Evolutionary conservation across 2,329 filamentous ascomycete genomes (phyloP).

Genomic region (Pseudohalonectria lignicola): DNA sequence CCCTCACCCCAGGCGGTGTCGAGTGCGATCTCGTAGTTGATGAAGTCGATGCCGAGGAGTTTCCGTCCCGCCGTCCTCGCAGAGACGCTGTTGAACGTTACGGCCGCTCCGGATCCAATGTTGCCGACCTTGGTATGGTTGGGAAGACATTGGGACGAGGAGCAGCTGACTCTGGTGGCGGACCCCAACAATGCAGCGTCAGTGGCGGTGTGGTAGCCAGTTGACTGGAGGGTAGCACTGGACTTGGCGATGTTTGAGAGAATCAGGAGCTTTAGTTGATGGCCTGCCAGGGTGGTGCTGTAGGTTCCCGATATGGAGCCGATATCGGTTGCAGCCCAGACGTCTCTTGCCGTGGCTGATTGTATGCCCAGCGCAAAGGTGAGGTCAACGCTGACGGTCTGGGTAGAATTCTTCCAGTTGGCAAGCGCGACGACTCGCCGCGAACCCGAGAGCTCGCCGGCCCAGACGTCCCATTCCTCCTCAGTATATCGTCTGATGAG

Average conservation of each 20-base stretch:
- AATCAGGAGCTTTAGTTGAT: slow-evolving; percentile 27
- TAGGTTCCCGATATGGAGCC: slow-evolving; percentile 20
- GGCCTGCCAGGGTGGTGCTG: slow-evolving; percentile 20
- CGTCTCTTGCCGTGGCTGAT: slow-evolving; percentile 24
- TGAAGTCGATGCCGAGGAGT: slow-evolving; percentile 34
- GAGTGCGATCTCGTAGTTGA: slow-evolving; percentile 39
- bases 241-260: slow-evolving; percentile 20
- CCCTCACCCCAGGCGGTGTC: slow-evolving; percentile 28
- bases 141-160: too few species aligned
- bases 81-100: slow-evolving; percentile 22
- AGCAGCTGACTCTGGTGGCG: too few species aligned
- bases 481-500: slow-evolving; percentile 35
- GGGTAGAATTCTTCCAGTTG: slow-evolving; percentile 35
- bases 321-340: slow-evolving; percentile 25
- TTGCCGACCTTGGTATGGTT: slow-evolving; percentile 31
- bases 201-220: slow-evolving; percentile 26
- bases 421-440: slow-evolving; percentile 32
- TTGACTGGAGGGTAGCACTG: slow-evolving; percentile 9
- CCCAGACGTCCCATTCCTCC: slow-evolving; percentile 39
- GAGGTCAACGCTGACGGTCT: slow-evolving; percentile 29
- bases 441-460: slow-evolving; percentile 30
- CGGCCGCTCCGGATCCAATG: slow-evolving; percentile 15
- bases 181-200: slow-evolving; percentile 21
- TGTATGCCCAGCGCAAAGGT: slow-evolving; percentile 26
- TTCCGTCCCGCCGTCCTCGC: slow-evolving; percentile 19